Evolutionary conservation across 2,329 filamentous ascomycete species (phyloP).

Genomic region (Magnaporthales sp.): DNA sequence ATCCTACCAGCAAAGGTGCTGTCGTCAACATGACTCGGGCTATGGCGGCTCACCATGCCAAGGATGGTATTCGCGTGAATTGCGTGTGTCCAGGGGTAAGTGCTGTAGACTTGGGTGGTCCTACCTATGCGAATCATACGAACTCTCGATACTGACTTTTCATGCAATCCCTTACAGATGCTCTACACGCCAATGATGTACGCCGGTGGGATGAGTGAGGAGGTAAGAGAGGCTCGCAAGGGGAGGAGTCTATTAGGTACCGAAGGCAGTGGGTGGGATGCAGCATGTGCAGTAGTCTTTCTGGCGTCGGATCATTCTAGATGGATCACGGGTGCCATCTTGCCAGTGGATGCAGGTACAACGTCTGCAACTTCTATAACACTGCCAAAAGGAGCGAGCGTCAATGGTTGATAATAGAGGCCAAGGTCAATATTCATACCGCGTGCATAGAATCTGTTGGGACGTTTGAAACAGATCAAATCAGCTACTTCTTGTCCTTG

Average conservation of each 20-base stretch:
- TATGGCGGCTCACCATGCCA: slow-evolving; percentile 40
- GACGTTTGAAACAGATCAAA: no score
- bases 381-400: not conserved
- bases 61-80: slow-evolving; percentile 36
- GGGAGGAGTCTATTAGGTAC: slow-evolving; percentile 28
- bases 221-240: slow-evolving; percentile 26
- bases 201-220: slow-evolving; percentile 26
- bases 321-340: slow-evolving; percentile 32
- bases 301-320: slow-evolving; percentile 29
- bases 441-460: no score
- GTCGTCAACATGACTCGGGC: slow-evolving; percentile 42
- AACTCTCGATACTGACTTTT: not conserved
- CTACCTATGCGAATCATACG: not conserved
- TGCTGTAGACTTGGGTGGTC: not conserved
- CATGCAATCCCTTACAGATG: slow-evolving; percentile 17
- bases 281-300: slow-evolving; percentile 28
- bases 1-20: slow-evolving; percentile 38
- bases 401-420: not conserved
- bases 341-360: slow-evolving; percentile 32
- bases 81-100: slow-evolving; percentile 32
- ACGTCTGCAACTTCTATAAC: slow-evolving; percentile 17
- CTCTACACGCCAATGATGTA: slow-evolving; percentile 38
- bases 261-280: slow-evolving; percentile 35
- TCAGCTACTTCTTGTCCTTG: no score
- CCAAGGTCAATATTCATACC: not conserved